These are phyloP conservation scores for Galerina marginata DNA, from an alignment of 768 basidiomycete genomes.

Conservation along the genomic window DNA sequence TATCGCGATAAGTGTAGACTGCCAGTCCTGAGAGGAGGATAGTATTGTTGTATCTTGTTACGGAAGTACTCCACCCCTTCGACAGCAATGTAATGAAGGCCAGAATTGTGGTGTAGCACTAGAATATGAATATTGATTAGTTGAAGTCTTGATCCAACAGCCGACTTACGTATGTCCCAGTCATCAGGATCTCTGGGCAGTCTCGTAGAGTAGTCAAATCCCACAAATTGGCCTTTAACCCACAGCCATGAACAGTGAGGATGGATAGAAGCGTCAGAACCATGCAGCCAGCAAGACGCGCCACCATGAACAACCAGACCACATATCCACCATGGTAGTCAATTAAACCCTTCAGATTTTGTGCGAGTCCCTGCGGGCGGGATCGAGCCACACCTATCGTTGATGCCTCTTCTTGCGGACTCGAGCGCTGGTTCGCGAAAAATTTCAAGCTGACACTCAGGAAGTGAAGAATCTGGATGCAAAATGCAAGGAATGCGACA, in stretches of 20 bases:
- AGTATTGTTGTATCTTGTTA: conserved; percentile 47
- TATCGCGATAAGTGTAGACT: conserved; percentile 56
- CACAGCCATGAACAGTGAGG: background rate
- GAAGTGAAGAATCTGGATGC: too few species aligned
- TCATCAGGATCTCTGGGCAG: conserved; percentile 13
- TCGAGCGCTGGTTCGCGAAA: too few species aligned
- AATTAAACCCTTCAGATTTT: too few species aligned
- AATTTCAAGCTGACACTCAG: too few species aligned
- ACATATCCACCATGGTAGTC: conserved; percentile 2
- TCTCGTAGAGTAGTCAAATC: background rate
- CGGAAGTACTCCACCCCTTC: conserved; percentile 45
- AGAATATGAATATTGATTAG: background rate
- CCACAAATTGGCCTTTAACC: background rate
- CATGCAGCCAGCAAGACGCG: conserved; percentile 16
- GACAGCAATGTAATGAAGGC: conserved; percentile 13
- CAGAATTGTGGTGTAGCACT: conserved; percentile 16
- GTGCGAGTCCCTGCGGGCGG: too few species aligned
- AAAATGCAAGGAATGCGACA: too few species aligned
- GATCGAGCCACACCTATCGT: too few species aligned
- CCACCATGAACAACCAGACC: conserved; percentile 15
- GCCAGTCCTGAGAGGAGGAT: conserved; percentile 32
- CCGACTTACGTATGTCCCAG: conserved; percentile 17
- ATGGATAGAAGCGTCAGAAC: conserved; percentile 8
- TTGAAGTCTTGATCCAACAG: background rate
- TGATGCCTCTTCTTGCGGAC: too few species aligned